These are phyloP conservation scores for Opeltia flavorubescens DNA, from an alignment of 495 filamentous ascomycete genomes.

Conservation along the genomic window DNA sequence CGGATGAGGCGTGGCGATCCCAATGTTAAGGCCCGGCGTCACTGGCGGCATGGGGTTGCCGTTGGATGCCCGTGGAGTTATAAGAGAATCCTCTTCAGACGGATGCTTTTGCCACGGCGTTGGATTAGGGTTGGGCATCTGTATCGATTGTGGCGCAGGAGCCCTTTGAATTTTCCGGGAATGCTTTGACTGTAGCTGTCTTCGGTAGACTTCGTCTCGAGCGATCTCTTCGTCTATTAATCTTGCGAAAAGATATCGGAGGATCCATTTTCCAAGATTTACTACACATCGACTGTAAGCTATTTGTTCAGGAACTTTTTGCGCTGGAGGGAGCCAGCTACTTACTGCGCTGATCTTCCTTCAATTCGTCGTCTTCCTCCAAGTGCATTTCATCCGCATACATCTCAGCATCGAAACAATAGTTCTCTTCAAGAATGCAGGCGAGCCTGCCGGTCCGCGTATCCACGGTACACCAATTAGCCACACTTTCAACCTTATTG, in stretches of 20 bases:
- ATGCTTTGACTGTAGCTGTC: slow-evolving; percentile 46
- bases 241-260: slow-evolving; percentile 81
- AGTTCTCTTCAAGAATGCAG: slow-evolving; percentile 83
- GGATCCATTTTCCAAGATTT: slow-evolving; percentile 92
- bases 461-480: slow-evolving; percentile 91
- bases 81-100: slow-evolving; percentile 34
- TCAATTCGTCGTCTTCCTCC: slow-evolving; percentile 60
- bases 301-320: slow-evolving; percentile 1
- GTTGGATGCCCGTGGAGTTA: slow-evolving; percentile 54
- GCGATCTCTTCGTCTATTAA: slow-evolving; percentile 81
- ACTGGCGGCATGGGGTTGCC: slow-evolving; percentile 36
- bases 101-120: slow-evolving; percentile 30
- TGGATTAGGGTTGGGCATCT: slow-evolving; percentile 40
- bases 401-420: slow-evolving; percentile 95
- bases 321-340: not conserved
- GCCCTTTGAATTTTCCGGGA: slow-evolving; percentile 34
- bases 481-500: slow-evolving; percentile 76
- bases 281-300: slow-evolving; percentile 33
- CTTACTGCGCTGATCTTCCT: slow-evolving; percentile 91
- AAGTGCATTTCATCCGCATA: slow-evolving; percentile 79
- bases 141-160: slow-evolving; percentile 50
- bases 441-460: slow-evolving; percentile 82
- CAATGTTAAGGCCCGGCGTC: slow-evolving; percentile 70
- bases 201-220: slow-evolving; percentile 60
- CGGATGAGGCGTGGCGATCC: slow-evolving; percentile 53